Evolutionary conservation across 2,329 filamentous ascomycete species (phyloP), one percentile per base, ranked within the genome.

Genomic region (Fonsecaea nubica): DNA sequence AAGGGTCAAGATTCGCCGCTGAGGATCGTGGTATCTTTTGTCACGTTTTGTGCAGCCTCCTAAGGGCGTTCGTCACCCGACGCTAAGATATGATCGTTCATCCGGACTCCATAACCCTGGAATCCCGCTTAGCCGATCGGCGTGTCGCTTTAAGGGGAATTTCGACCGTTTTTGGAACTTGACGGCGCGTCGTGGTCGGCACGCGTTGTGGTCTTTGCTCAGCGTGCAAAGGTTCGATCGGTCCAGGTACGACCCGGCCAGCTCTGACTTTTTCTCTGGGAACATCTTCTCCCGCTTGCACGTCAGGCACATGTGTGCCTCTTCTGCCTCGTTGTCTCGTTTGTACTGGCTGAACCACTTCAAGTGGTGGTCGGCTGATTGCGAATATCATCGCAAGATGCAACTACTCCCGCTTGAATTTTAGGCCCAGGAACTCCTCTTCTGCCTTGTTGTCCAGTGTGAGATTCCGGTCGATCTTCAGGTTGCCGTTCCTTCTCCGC

Each of bases 21-120:
- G 25, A 25, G 25, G 25, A 25, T 25, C 30, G 30, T 4, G 79
- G 68, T 42, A 42, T 42, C 38, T 15, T 42, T 42, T 42, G 38
- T 42, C 38, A 42, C 12, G 10, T 42, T 42, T 42, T 42, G 38
- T 15, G 38, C 38, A 13, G 15, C 38, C 38, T 42, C 38, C 15
- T 12, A 42, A 42, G 38, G 38, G 4, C n/a, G 38, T 42, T 42
- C 38, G 38, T 42, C 15, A 42, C 15, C 38, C 38, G 10, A 42
- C 15, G 38, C 38, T 15, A 42, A n/a, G 13, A 42, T 15, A 42
- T 42, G 4, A 42, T 12, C 42, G 18, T 25, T 48, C 21, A 48
- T n/a, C 18, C 42, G 18, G 21, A 48, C 8, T 48, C 18, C 42
- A 48, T 48, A 21, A 10, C 42, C 42, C n/a, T 48, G 4, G 42